Evolutionary conservation across 2,329 filamentous ascomycete genomes (phyloP).

Genomic region (Hypoxylon sp.): DNA sequence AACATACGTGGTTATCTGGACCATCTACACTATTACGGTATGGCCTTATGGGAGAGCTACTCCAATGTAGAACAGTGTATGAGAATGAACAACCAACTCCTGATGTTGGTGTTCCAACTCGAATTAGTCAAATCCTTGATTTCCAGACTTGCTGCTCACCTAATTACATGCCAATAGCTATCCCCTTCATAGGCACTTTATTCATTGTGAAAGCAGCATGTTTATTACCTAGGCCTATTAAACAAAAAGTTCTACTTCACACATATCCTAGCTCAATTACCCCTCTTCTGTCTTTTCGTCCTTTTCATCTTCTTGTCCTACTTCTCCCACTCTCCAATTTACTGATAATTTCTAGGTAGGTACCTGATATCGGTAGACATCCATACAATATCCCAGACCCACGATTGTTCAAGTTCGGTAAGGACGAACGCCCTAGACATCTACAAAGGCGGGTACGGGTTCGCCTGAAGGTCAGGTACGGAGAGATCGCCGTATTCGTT

Average conservation of each 20-base stretch:
- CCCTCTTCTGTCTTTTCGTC: not conserved
- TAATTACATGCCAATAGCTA: not conserved
- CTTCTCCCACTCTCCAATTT: not conserved
- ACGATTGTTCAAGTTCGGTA: no score
- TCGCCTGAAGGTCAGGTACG: not conserved
- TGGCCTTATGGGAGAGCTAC: no score
- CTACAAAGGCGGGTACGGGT: no score
- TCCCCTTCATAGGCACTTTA: not conserved
- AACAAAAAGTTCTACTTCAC: not conserved
- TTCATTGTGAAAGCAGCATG: not conserved
- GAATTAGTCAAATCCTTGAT: not conserved
- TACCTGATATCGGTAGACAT: not conserved
- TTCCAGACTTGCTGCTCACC: not conserved
- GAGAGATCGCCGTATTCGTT: not conserved
- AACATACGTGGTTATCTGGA: not conserved
- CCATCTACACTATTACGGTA: not conserved
- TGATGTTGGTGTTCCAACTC: not conserved
- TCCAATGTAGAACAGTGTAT: not conserved
- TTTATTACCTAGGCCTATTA: not conserved
- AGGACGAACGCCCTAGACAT: not conserved
- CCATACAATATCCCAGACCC: not conserved
- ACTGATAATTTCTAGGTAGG: not conserved
- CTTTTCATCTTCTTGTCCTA: not conserved
- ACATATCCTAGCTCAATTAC: not conserved
- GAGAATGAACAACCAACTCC: not conserved